Conservation (phyloP, 495 filamentous ascomycete genomes). For the Xylaria nigripes region DNA sequence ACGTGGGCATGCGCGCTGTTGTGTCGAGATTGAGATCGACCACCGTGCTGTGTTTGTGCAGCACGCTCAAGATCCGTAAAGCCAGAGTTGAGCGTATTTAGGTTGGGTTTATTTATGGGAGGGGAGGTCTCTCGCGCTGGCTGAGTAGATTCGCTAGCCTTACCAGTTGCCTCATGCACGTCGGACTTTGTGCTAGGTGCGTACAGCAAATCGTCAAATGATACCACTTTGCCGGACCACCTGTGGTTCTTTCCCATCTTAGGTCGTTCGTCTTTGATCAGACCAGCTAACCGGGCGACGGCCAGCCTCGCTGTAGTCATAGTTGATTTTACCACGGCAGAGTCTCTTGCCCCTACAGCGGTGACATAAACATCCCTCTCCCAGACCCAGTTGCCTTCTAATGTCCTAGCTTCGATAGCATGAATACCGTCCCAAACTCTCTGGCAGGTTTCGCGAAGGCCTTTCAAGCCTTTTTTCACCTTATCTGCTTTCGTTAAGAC, state of each 20-base stretch:
- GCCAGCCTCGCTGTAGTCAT: conserved; percentile 30
- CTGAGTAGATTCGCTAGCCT: background rate
- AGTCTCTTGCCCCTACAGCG: conserved; percentile 31
- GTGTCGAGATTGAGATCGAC: background rate
- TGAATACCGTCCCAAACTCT: conserved; percentile 31
- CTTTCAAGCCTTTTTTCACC: conserved; percentile 22
- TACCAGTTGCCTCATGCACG: background rate
- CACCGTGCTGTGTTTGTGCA: background rate
- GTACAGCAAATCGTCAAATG: conserved; percentile 22
- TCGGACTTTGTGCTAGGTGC: background rate
- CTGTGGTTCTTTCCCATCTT: conserved; percentile 12
- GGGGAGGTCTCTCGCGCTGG: background rate
- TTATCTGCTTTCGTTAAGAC: conserved; percentile 78
- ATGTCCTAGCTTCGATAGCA: conserved; percentile 24
- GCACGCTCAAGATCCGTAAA: conserved; percentile 13
- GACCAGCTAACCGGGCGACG: conserved; percentile 34
- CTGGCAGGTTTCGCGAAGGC: conserved; percentile 28
- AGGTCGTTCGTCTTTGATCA: conserved; percentile 22
- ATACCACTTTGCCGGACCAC: conserved; percentile 22
- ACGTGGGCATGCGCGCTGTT: background rate
- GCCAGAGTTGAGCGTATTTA: background rate
- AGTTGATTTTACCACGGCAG: conserved; percentile 16
- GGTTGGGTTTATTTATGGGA: background rate
- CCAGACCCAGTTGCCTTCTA: conserved; percentile 34
- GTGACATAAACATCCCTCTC: conserved; percentile 43